Evolutionary conservation across 768 basidiomycete genomes (phyloP).

Genomic region (Terana coerulea): DNA sequence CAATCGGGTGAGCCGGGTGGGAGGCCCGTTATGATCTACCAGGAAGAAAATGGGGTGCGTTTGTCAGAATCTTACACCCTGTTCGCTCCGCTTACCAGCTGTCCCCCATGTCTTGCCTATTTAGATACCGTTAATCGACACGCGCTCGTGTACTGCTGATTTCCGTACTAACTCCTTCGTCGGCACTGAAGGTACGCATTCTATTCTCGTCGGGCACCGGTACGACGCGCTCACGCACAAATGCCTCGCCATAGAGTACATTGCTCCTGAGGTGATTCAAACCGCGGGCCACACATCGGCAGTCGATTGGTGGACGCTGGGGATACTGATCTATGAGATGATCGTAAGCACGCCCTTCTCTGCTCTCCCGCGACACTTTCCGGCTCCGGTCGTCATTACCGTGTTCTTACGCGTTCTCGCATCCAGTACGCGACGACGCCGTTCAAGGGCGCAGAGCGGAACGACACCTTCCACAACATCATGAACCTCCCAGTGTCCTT

Average conservation of each 20-base stretch:
- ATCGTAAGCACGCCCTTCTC: conserved; percentile 59
- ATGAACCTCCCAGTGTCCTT: conserved; percentile 82
- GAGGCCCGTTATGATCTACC: conserved; percentile 82
- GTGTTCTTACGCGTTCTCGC: conserved; percentile 15
- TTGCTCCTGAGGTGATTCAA: conserved; percentile 97
- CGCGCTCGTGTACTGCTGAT: conserved; percentile 94
- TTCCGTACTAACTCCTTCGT: conserved; percentile 99
- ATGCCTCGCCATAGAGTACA: conserved; percentile 80
- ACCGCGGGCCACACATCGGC: conserved; percentile 96
- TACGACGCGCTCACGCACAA: background rate
- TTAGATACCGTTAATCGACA: conserved; percentile 91
- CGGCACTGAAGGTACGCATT: conserved; percentile 84
- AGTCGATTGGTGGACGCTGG: conserved; percentile 99
- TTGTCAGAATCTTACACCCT: background rate
- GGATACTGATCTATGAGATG: conserved; percentile 99
- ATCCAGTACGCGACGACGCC: conserved; percentile 94
- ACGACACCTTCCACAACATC: conserved; percentile 96
- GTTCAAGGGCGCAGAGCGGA: conserved; percentile 94
- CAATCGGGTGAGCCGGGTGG: conserved; percentile 85
- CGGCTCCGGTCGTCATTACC: conserved; percentile 6
- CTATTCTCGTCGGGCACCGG: background rate
- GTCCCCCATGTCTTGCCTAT: conserved; percentile 13
- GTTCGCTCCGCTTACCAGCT: conserved; percentile 5
- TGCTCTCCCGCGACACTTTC: background rate
- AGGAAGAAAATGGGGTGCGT: conserved; percentile 86